Conservation (phyloP, 441 rosid species). For the Populus hybrid region DNA sequence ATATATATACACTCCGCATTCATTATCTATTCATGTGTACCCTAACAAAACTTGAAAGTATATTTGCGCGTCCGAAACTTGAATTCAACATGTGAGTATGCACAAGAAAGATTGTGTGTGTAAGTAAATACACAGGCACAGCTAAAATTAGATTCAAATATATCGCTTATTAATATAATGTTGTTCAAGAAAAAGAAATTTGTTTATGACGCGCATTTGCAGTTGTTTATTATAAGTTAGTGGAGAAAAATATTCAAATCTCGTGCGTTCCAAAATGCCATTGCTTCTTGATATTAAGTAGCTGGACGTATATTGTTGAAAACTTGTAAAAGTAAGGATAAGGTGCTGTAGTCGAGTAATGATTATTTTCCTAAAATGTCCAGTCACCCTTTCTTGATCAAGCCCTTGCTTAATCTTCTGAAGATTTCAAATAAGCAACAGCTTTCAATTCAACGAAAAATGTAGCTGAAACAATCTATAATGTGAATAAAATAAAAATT, state of each 20-base stretch:
- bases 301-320: conserved; percentile 22
- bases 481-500: too few species aligned
- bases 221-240: not conserved
- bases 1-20: not conserved
- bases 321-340: conserved; percentile 22
- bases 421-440: not conserved
- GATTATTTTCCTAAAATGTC: conserved; percentile 13
- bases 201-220: not conserved
- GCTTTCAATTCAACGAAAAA: not conserved
- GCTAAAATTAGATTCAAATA: not conserved
- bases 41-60: not conserved
- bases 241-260: conserved; percentile 4
- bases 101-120: too few species aligned
- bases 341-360: conserved; percentile 13
- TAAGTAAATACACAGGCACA: not conserved
- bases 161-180: not conserved
- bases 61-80: too few species aligned
- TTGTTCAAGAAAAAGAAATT: not conserved
- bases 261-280: not conserved
- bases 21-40: not conserved
- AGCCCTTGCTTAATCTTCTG: not conserved
- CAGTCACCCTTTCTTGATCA: not conserved
- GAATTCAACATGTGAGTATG: not conserved
- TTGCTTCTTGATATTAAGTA: conserved; percentile 18
- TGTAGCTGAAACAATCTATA: not conserved